Percentiles rank a stretch among this genome's conserved stretches.
Conservation (phyloP, 208 protist genomes). For the Leishmania tropica region DNA sequence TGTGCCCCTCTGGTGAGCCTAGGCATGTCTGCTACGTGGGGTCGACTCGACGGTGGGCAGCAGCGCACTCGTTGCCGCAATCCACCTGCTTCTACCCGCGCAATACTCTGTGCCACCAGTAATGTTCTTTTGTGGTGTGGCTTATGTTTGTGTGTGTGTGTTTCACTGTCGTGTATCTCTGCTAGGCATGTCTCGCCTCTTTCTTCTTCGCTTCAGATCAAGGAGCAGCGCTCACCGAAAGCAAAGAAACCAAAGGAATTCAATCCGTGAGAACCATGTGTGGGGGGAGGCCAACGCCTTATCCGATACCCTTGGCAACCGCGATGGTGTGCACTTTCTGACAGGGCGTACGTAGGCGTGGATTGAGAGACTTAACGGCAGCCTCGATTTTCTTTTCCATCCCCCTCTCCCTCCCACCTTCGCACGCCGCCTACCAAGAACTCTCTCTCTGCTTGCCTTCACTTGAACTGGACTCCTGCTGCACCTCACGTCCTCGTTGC, state of each 20-base stretch:
- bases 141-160: too few relatives aligned
- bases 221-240: background rate
- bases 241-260: background rate
- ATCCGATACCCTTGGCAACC: background rate
- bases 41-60: background rate
- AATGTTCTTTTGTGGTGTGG: background rate
- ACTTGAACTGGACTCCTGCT: background rate
- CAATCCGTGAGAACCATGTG: background rate
- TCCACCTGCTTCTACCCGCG: background rate
- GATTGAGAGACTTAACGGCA: background rate
- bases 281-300: background rate
- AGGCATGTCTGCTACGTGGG: background rate
- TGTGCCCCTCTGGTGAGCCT: background rate
- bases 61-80: background rate
- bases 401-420: background rate
- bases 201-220: background rate
- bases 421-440: background rate
- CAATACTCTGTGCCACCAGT: background rate
- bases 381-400: background rate
- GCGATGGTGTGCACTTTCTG: background rate
- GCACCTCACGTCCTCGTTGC: background rate
- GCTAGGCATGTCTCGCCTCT: background rate
- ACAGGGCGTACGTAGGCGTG: background rate
- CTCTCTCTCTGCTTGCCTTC: slow-evolving; percentile 6
- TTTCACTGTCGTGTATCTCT: too few relatives aligned